Conservation (phyloP, 2,329 filamentous ascomycete genomes). For the Cladophialophora immunda region DNA sequence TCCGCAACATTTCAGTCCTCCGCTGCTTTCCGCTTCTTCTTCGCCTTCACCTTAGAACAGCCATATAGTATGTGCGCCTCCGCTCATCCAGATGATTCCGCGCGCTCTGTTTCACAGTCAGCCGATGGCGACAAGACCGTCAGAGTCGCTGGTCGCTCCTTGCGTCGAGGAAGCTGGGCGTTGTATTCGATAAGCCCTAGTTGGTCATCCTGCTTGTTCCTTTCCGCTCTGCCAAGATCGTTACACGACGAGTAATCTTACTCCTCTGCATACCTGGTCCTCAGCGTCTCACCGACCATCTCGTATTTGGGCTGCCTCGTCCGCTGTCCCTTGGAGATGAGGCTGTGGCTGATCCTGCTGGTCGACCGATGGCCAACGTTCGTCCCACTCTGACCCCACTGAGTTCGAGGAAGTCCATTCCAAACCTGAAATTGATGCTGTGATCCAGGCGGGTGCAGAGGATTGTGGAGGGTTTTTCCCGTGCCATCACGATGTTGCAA, state of each 20-base stretch:
- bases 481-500: not conserved
- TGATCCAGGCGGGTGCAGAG: not conserved
- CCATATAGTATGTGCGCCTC: not conserved
- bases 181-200: not conserved
- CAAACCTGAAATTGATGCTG: not conserved
- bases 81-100: too few species aligned
- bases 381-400: not conserved
- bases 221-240: not conserved
- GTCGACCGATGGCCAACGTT: not conserved
- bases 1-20: not conserved
- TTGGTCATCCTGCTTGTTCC: not conserved
- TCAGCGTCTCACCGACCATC: not conserved
- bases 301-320: not conserved
- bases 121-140: not conserved
- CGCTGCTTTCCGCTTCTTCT: not conserved
- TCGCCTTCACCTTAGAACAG: not conserved
- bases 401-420: not conserved
- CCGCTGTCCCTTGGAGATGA: not conserved
- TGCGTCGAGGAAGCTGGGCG: not conserved
- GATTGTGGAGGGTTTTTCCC: not conserved
- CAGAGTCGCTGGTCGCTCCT: not conserved
- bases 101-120: not conserved
- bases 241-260: not conserved
- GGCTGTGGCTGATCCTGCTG: not conserved
- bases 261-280: not conserved